Conservation (phyloP, 2,329 filamentous ascomycete species). For the Stachybotrys chartarum region DNA sequence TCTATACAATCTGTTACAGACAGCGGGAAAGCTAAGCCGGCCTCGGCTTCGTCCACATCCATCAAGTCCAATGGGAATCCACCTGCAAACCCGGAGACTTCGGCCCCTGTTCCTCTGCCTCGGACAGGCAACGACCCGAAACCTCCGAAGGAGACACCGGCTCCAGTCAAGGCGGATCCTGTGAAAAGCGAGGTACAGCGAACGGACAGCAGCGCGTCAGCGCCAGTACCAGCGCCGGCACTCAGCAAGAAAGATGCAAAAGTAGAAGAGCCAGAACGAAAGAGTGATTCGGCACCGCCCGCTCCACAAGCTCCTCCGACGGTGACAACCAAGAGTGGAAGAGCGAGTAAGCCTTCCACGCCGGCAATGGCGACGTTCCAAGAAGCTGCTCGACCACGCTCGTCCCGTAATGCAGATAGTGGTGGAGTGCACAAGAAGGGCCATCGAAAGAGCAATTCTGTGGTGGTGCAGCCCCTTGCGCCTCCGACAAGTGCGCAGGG, state of each 20-base stretch:
- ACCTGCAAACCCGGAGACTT: conserved; percentile 28
- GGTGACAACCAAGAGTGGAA: conserved; percentile 57
- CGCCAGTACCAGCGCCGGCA: conserved; percentile 16
- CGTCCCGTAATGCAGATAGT: conserved; percentile 39
- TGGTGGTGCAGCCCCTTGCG: conserved; percentile 24
- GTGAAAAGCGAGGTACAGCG: conserved; percentile 25
- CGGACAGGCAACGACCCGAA: conserved; percentile 37
- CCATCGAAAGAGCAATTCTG: conserved; percentile 49
- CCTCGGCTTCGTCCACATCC: conserved; percentile 46
- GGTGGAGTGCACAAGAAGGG: conserved; percentile 45
- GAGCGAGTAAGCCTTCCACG: conserved; percentile 60
- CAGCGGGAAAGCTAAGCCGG: conserved; percentile 43
- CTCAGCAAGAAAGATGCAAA: conserved; percentile 36
- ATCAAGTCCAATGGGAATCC: conserved; percentile 51
- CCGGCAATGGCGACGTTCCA: conserved; percentile 54
- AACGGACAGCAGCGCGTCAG: conserved; percentile 12
- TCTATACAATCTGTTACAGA: conserved; percentile 57
- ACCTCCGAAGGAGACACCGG: conserved; percentile 38
- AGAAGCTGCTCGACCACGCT: conserved; percentile 43
- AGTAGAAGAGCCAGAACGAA: conserved; percentile 25
- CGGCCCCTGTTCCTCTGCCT: conserved; percentile 19
- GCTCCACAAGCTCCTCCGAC: conserved; percentile 30
- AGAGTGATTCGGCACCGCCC: conserved; percentile 39
- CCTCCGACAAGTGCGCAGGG: conserved; percentile 31
- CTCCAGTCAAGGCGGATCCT: conserved; percentile 22